phyloP scores from a whole-genome alignment of 2,329 filamentous ascomycete species.

The Helicocarpus griseus region DNA sequence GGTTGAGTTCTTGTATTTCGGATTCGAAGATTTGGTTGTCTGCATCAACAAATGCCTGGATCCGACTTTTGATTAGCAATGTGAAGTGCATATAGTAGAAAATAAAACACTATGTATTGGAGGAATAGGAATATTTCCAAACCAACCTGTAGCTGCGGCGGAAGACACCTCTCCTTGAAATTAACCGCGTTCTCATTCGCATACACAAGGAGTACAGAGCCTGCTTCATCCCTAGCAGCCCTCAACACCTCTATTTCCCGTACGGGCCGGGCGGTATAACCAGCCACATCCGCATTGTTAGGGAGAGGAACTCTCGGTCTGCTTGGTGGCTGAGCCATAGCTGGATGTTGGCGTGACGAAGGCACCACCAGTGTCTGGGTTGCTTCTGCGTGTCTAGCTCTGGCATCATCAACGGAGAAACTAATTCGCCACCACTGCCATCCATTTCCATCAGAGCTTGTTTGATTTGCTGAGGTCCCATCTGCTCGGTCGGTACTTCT shows the following conservation, averaged over 20 bases:
- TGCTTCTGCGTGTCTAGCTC: conserved; percentile 23
- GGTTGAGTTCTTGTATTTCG: conserved; percentile 23
- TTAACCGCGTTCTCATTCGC: conserved; percentile 42
- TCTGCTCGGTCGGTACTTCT: conserved; percentile 18
- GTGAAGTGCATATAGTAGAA: neutral
- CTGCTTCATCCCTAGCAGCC: conserved; percentile 43
- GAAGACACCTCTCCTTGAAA: conserved; percentile 22
- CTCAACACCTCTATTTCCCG: conserved; percentile 46
- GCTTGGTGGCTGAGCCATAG: conserved; percentile 3
- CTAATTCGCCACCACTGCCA: conserved; percentile 50
- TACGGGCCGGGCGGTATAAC: conserved; percentile 34
- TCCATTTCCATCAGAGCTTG: conserved; percentile 19
- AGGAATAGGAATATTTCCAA: neutral
- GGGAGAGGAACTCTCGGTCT: conserved; percentile 12
- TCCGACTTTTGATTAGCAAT: conserved; percentile 5
- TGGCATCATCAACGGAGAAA: conserved; percentile 37
- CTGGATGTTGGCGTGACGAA: conserved; percentile 2
- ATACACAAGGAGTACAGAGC: conserved; percentile 49
- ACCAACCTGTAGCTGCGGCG: conserved; percentile 29
- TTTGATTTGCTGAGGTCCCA: conserved; percentile 17
- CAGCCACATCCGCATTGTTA: conserved; percentile 26
- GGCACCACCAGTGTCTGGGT: conserved; percentile 8
- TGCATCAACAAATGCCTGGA: conserved; percentile 38
- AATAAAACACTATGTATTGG: neutral
- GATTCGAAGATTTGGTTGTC: conserved; percentile 38